Conservation (phyloP, 2,329 filamentous ascomycete genomes). For the Botryosphaeria dothidea region DNA sequence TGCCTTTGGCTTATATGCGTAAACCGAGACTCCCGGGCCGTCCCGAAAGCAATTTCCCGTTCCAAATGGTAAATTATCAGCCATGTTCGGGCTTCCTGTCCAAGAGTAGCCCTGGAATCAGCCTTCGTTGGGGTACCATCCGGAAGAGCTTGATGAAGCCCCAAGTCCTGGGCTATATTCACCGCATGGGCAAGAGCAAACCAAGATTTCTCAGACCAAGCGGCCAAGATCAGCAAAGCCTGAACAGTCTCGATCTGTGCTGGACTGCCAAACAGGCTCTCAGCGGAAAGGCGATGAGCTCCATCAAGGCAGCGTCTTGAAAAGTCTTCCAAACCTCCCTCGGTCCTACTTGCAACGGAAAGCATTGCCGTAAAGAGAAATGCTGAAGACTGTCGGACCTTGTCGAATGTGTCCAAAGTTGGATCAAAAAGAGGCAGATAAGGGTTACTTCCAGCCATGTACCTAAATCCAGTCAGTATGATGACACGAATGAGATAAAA, state of each 20-base stretch:
- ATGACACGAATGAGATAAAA: background rate
- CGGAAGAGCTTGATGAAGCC: background rate
- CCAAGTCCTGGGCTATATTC: background rate
- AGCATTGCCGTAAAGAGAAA: background rate
- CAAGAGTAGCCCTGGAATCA: background rate
- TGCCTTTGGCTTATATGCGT: background rate
- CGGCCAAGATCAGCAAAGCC: background rate
- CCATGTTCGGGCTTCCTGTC: background rate
- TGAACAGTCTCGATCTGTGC: background rate
- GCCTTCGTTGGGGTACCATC: too few relatives aligned
- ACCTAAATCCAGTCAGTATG: background rate
- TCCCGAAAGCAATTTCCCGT: constrained; percentile 6
- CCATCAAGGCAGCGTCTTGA: background rate
- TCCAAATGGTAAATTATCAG: constrained; percentile 5
- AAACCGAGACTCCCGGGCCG: background rate
- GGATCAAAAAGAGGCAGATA: constrained; percentile 1
- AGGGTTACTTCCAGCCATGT: background rate
- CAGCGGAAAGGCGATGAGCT: background rate
- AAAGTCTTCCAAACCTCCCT: background rate
- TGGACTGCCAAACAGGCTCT: background rate
- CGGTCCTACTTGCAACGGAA: background rate
- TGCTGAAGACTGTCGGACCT: background rate
- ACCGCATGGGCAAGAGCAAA: background rate
- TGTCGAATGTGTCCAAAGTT: background rate
- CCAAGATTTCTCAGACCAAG: constrained; percentile 5